These are phyloP conservation scores for Alliaria petiolata DNA, from an alignment of 345 rosid species.

Conservation along the genomic window DNA sequence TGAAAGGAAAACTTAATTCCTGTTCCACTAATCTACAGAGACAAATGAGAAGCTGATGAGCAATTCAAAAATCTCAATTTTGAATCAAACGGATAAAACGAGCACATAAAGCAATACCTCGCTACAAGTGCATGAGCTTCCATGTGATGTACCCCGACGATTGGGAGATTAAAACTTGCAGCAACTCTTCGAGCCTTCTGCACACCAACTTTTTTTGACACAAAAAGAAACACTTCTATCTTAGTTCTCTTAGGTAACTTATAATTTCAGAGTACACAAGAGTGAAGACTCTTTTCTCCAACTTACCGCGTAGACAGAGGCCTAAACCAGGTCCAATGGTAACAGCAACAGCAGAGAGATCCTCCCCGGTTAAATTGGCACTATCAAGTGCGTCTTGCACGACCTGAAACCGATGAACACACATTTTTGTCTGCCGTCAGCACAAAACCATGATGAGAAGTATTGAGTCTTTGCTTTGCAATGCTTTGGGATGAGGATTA, in stretches of 20 bases:
- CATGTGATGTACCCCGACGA: slow-evolving; percentile 89
- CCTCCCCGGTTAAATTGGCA: slow-evolving; percentile 58
- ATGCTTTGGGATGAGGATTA: slow-evolving; percentile 11
- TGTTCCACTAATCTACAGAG: slow-evolving; percentile 56
- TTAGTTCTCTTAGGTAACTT: neutral
- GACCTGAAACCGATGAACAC: slow-evolving; percentile 46
- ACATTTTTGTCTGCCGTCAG: neutral
- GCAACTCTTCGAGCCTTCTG: slow-evolving; percentile 81
- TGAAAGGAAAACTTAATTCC: slow-evolving; percentile 84
- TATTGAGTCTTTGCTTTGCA: neutral
- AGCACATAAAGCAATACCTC: slow-evolving; percentile 42
- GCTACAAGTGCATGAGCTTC: slow-evolving; percentile 96
- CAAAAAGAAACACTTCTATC: neutral
- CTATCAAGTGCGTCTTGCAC: slow-evolving; percentile 76
- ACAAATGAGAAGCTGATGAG: neutral
- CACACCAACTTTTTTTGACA: slow-evolving; percentile 74
- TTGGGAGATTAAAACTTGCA: slow-evolving; percentile 61
- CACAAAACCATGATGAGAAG: neutral
- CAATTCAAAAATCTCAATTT: neutral
- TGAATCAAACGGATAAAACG: neutral
- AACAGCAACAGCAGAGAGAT: slow-evolving; percentile 95
- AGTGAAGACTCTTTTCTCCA: neutral
- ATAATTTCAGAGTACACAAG: neutral
- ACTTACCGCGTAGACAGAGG: slow-evolving; percentile 90
- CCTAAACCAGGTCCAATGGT: slow-evolving; percentile 98